phyloP scores from a whole-genome alignment of 2,329 filamentous ascomycete species.

The Aspergillus felis region DNA sequence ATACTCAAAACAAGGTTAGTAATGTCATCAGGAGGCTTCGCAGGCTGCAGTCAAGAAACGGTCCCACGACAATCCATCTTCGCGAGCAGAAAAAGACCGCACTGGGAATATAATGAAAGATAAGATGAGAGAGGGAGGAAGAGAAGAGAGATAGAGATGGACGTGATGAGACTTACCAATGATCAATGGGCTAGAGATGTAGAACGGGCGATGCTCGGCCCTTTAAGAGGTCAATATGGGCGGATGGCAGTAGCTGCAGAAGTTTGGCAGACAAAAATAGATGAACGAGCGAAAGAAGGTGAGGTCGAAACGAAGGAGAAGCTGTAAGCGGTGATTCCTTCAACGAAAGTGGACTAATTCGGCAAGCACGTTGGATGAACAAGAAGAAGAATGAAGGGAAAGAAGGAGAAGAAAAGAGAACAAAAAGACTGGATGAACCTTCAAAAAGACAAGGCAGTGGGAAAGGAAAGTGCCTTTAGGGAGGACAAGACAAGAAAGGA shows the following conservation, averaged over 20 bases:
- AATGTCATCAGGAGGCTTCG: background rate
- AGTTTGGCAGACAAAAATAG: conserved; percentile 14
- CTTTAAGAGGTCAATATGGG: conserved; percentile 7
- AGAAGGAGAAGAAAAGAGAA: conserved; percentile 38
- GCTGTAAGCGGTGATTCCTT: conserved; percentile 19
- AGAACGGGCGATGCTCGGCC: conserved; percentile 9
- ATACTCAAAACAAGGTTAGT: background rate
- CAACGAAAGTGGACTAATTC: conserved; percentile 23
- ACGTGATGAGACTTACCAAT: conserved; percentile 13
- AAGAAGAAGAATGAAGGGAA: conserved; percentile 21
- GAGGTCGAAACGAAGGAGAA: conserved; percentile 30
- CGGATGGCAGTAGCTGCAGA: conserved; percentile 8
- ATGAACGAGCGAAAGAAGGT: conserved; percentile 34
- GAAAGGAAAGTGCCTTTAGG: conserved; percentile 18
- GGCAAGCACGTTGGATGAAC: conserved; percentile 27
- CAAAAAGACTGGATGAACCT: conserved; percentile 13
- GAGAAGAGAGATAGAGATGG: background rate
- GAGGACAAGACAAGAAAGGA: conserved; percentile 30
- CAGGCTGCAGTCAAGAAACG: background rate
- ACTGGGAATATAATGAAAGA: background rate
- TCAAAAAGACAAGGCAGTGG: conserved; percentile 12
- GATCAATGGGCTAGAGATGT: conserved; percentile 7
- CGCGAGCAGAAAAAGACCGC: background rate
- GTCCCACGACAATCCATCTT: background rate
- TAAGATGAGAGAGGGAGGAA: background rate